A percentile compares a stretch with the other conserved stretches of the same genome.
Evolutionary conservation across 306 rosid genomes (phyloP).

Genomic region (Nissolia schottii): DNA sequence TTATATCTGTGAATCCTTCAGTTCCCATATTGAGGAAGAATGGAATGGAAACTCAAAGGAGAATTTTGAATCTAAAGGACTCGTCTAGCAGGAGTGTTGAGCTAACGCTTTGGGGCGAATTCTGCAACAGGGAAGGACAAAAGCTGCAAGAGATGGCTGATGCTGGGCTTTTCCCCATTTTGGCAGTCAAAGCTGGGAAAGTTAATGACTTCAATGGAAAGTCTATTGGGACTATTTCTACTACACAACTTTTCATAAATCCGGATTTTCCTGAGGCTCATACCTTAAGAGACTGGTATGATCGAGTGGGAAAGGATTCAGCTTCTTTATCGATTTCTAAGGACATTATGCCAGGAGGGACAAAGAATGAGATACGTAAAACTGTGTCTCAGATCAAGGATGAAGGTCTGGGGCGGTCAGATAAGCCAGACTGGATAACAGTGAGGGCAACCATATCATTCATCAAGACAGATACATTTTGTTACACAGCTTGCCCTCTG

Average conservation of each 20-base stretch:
- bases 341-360: conserved; percentile 58
- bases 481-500: conserved; percentile 94
- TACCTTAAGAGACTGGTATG: conserved; percentile 75
- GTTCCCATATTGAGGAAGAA: conserved; percentile 92
- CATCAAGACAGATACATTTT: conserved; percentile 81
- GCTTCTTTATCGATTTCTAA: conserved; percentile 72
- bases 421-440: conserved; percentile 92
- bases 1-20: conserved; percentile 75
- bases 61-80: conserved; percentile 79
- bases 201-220: conserved; percentile 90
- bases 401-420: conserved; percentile 92
- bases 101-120: conserved; percentile 93
- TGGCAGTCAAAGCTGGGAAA: conserved; percentile 93
- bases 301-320: conserved; percentile 63
- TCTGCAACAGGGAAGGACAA: conserved; percentile 96
- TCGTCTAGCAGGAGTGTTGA: conserved; percentile 75
- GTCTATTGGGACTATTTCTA: conserved; percentile 80
- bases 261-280: conserved; percentile 76
- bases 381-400: conserved; percentile 88
- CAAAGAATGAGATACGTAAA: conserved; percentile 79
- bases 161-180: conserved; percentile 58
- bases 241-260: conserved; percentile 83
- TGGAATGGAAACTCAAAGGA: conserved; percentile 95
- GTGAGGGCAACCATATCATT: conserved; percentile 77
- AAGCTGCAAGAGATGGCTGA: conserved; percentile 68